Evolutionary conservation across 164 flowering plant species (phyloP).

Genomic region (Vitis labrusca): DNA sequence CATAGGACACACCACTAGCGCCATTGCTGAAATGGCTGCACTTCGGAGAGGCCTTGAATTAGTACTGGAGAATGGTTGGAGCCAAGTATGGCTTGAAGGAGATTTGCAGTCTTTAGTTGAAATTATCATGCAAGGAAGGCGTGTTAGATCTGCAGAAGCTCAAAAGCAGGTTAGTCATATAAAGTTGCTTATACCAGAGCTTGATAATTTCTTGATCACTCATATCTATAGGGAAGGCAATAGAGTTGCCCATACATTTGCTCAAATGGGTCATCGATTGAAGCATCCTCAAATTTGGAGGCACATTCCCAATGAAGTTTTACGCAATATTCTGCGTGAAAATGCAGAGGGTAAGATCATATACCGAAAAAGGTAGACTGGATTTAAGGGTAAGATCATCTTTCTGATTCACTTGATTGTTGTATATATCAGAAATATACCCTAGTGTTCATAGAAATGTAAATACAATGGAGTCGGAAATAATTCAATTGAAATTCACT

Average conservation of each 20-base stretch:
- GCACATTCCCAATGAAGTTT: slow-evolving; percentile 37
- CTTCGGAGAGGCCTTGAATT: slow-evolving; percentile 65
- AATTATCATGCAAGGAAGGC: slow-evolving; percentile 29
- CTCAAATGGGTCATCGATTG: slow-evolving; percentile 53
- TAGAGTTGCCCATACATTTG: slow-evolving; percentile 67
- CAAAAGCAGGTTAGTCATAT: slow-evolving; percentile 39
- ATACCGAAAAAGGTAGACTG: slow-evolving; percentile 31
- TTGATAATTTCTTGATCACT: slow-evolving; percentile 41
- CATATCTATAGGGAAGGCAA: slow-evolving; percentile 77
- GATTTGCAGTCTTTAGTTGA: slow-evolving; percentile 64
- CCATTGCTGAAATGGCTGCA: slow-evolving; percentile 58
- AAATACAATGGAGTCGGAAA: neutral
- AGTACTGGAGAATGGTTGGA: slow-evolving; percentile 65
- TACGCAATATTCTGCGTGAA: slow-evolving; percentile 39
- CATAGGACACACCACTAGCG: slow-evolving; percentile 54
- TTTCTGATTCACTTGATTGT: no score
- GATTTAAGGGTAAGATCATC: neutral
- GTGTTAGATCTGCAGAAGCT: slow-evolving; percentile 34
- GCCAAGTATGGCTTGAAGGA: slow-evolving; percentile 70
- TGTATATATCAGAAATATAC: no score
- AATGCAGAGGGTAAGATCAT: slow-evolving; percentile 63
- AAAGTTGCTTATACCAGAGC: slow-evolving; percentile 45
- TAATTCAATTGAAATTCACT: neutral
- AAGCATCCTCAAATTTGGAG: slow-evolving; percentile 54
- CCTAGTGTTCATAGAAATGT: neutral